phyloP scores from a whole-genome alignment of 2,329 filamentous ascomycete species.

The Pseudocercospora ulei region DNA sequence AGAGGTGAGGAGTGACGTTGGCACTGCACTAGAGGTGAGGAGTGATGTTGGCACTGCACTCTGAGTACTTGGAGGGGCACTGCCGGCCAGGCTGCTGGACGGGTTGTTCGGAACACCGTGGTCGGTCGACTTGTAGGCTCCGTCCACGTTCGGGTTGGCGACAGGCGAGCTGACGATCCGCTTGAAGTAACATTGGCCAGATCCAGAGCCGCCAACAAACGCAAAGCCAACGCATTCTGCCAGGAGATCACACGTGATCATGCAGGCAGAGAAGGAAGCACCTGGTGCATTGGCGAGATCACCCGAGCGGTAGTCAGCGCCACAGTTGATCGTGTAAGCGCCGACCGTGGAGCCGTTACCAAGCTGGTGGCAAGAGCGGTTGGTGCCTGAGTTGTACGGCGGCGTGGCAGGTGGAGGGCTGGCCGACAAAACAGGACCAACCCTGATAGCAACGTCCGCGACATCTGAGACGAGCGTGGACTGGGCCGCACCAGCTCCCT shows the following conservation, averaged over 20 bases:
- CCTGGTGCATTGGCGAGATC: constrained; percentile 10
- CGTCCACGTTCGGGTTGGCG: constrained; percentile 11
- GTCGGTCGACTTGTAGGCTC: constrained; percentile 8
- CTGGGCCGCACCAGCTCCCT: not conserved
- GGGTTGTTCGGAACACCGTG: not conserved
- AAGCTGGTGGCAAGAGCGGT: constrained; percentile 12
- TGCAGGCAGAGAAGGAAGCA: constrained; percentile 10
- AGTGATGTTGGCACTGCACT: not conserved
- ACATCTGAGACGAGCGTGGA: not conserved
- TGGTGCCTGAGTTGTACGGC: constrained; percentile 2
- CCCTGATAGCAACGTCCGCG: constrained; percentile 4
- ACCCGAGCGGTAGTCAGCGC: constrained; percentile 14
- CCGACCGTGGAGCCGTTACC: constrained; percentile 12
- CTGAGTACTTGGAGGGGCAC: constrained; percentile 1
- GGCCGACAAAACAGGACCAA: not conserved
- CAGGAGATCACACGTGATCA: constrained; percentile 10
- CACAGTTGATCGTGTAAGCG: constrained; percentile 10
- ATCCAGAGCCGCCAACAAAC: constrained; percentile 14
- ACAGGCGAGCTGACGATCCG: constrained; percentile 6
- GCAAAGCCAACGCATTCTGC: constrained; percentile 17
- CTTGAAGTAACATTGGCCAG: constrained; percentile 20
- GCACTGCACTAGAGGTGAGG: not conserved
- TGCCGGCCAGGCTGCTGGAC: not conserved
- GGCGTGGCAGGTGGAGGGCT: not conserved
- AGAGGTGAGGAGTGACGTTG: not conserved